Percentiles rank a stretch among this genome's conserved stretches.
phyloP scores from a whole-genome alignment of 2,329 filamentous ascomycete species.

The Lojkania enalia region DNA sequence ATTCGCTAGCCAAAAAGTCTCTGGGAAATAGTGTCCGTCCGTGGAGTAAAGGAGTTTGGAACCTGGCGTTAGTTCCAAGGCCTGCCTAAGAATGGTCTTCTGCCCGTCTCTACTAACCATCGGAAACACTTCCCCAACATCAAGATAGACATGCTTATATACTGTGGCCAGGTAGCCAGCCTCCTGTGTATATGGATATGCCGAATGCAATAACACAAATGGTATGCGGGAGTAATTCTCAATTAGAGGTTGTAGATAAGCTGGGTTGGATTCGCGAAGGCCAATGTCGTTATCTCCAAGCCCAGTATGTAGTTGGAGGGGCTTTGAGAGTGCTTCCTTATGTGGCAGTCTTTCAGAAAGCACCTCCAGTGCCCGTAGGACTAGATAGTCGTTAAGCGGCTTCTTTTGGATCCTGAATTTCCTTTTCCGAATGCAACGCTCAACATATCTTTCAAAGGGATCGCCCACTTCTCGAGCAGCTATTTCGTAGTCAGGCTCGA shows the following conservation, averaged over 20 bases:
- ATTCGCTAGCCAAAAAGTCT: slow-evolving; percentile 75
- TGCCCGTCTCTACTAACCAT: slow-evolving; percentile 77
- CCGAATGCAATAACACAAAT: slow-evolving; percentile 77
- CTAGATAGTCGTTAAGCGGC: slow-evolving; percentile 69
- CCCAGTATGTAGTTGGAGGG: slow-evolving; percentile 82
- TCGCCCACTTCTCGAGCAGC: slow-evolving; percentile 37
- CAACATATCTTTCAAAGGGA: slow-evolving; percentile 48
- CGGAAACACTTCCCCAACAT: slow-evolving; percentile 82
- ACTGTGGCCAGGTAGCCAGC: slow-evolving; percentile 76
- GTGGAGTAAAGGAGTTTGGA: slow-evolving; percentile 80
- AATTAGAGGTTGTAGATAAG: slow-evolving; percentile 74
- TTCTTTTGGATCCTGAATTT: slow-evolving; percentile 62
- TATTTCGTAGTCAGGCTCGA: slow-evolving; percentile 50
- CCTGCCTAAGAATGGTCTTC: slow-evolving; percentile 68
- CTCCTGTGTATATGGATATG: slow-evolving; percentile 80
- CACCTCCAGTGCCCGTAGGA: slow-evolving; percentile 64
- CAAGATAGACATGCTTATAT: slow-evolving; percentile 79
- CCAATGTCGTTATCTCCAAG: slow-evolving; percentile 79
- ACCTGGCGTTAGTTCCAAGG: slow-evolving; percentile 73
- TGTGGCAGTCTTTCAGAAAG: slow-evolving; percentile 50
- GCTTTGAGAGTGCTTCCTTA: slow-evolving; percentile 59
- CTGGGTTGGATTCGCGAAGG: slow-evolving; percentile 70
- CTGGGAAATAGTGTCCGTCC: slow-evolving; percentile 77
- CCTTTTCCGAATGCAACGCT: slow-evolving; percentile 42
- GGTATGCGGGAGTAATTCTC: slow-evolving; percentile 68